A percentile compares a stretch with the other conserved stretches of the same genome.
Conservation (phyloP, 2,329 filamentous ascomycete genomes). For the Elsinoe batatas region DNA sequence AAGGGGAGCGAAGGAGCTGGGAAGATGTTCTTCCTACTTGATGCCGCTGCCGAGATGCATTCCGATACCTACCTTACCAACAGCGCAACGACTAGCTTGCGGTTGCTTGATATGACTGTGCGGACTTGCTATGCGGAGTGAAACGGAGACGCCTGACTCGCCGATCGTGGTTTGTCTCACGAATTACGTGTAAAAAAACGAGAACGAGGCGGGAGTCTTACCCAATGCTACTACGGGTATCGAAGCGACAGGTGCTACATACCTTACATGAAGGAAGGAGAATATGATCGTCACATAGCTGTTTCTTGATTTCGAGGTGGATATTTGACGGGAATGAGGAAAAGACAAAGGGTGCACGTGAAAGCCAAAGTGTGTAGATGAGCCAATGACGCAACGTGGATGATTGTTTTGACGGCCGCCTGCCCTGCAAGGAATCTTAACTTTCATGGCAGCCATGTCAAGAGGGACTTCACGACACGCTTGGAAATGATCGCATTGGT, state of each 20-base stretch:
- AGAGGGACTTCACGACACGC: too few species aligned
- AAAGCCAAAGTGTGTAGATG: not conserved
- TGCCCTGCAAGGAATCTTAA: not conserved
- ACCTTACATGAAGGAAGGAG: not conserved
- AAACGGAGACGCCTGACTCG: not conserved
- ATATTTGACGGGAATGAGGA: not conserved
- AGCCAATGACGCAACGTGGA: slow-evolving; percentile 8
- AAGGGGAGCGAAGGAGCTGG: too few species aligned
- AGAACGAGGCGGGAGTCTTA: too few species aligned
- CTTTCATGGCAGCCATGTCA: too few species aligned
- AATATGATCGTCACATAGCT: too few species aligned
- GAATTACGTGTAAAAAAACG: not conserved
- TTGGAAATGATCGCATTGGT: too few species aligned
- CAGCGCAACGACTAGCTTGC: not conserved
- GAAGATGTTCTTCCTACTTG: too few species aligned
- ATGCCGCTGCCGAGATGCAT: too few species aligned
- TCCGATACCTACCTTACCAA: not conserved
- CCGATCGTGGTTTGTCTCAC: not conserved
- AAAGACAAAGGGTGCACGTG: not conserved
- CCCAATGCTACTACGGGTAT: not conserved
- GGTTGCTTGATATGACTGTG: not conserved
- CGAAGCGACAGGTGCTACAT: not conserved
- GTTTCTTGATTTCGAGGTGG: not conserved
- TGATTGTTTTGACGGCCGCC: slow-evolving; percentile 11
- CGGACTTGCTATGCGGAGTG: not conserved